Percentiles rank a stretch among this genome's conserved stretches.
Conservation (phyloP, 2,329 filamentous ascomycete genomes). For the Pezicula radicicola region DNA sequence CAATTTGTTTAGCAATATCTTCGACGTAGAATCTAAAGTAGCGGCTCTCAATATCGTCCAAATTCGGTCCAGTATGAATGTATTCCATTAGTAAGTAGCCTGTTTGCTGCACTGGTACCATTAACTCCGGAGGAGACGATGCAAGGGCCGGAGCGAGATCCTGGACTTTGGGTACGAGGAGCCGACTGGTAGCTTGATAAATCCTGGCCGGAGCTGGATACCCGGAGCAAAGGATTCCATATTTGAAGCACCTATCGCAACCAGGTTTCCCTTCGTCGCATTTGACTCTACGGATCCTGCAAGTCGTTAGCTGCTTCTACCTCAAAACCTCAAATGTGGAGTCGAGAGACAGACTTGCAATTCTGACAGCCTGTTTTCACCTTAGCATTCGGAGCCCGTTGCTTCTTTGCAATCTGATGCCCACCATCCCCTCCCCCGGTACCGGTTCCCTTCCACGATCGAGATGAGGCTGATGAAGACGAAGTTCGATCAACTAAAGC, state of each 20-base stretch:
- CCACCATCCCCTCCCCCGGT: too few relatives aligned
- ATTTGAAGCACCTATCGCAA: conserved; percentile 14
- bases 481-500: neutral
- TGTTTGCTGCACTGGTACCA: neutral
- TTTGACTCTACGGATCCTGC: conserved; percentile 41
- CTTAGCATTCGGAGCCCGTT: neutral
- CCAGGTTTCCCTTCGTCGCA: conserved; percentile 17
- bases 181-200: neutral
- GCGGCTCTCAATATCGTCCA: conserved; percentile 7
- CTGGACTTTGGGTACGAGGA: conserved; percentile 1
- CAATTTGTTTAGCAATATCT: conserved; percentile 9
- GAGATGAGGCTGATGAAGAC: neutral
- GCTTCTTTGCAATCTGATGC: too few relatives aligned
- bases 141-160: neutral
- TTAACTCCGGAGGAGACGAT: neutral
- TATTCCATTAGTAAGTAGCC: too few relatives aligned
- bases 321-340: too few relatives aligned
- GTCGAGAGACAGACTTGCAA: conserved; percentile 1
- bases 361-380: conserved; percentile 5
- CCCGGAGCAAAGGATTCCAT: conserved; percentile 14
- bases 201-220: conserved; percentile 6
- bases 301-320: neutral
- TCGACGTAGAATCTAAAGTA: conserved; percentile 17
- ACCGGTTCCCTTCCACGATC: too few relatives aligned
- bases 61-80: conserved; percentile 2